These are phyloP conservation scores for Lentinula detonsa DNA, from an alignment of 768 basidiomycete species.

Conservation along the genomic window DNA sequence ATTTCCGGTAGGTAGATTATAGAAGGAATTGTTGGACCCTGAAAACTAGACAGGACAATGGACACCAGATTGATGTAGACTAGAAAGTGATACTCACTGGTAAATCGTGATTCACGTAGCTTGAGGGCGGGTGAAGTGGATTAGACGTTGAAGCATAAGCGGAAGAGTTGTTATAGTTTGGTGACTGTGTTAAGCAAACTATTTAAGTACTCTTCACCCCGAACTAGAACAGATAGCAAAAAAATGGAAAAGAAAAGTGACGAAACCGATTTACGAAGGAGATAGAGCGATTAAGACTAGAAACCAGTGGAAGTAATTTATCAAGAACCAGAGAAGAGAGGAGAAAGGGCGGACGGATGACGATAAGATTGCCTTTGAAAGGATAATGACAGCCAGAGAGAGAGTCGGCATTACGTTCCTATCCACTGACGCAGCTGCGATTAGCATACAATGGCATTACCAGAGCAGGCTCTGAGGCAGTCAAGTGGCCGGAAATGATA, in stretches of 20 bases:
- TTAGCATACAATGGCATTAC: not conserved
- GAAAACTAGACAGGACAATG: not conserved
- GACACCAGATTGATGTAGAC: not conserved
- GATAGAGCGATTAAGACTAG: not conserved
- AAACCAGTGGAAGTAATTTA: not conserved
- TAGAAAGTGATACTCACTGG: not conserved
- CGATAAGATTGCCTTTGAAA: not conserved
- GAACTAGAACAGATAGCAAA: not conserved
- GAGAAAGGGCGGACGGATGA: not conserved
- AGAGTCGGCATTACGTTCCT: not conserved
- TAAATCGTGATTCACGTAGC: not conserved
- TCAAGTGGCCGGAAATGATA: not conserved
- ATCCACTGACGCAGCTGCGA: not conserved
- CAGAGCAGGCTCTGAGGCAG: not conserved
- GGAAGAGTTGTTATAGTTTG: not conserved
- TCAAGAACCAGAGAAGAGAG: not conserved
- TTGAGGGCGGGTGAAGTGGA: not conserved
- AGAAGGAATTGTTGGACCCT: slow-evolving; percentile 1
- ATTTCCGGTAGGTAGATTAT: not conserved
- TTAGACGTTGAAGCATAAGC: not conserved
- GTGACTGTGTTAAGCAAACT: not conserved
- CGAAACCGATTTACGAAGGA: not conserved
- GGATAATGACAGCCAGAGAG: not conserved
- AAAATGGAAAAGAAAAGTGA: not conserved
- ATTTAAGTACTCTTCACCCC: not conserved